These are phyloP conservation scores for Teratosphaeria viscida DNA, from an alignment of 2,329 filamentous ascomycete species.

Conservation along the genomic window DNA sequence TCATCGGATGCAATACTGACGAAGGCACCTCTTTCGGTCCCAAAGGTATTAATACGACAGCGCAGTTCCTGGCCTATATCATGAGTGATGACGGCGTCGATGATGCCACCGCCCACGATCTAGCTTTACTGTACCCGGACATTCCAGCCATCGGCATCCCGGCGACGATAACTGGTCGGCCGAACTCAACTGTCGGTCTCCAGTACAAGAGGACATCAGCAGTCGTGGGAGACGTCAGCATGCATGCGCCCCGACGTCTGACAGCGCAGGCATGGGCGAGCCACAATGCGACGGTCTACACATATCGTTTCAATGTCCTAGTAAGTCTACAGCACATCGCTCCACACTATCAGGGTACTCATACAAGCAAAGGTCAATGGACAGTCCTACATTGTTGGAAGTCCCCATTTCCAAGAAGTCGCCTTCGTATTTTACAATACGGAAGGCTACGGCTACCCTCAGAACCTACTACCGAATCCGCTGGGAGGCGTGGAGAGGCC, in stretches of 20 bases:
- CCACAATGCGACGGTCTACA: constrained; percentile 18
- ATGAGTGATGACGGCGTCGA: constrained; percentile 15
- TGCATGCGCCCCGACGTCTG: constrained; percentile 10
- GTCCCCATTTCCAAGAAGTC: constrained; percentile 40
- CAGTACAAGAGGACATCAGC: constrained; percentile 15
- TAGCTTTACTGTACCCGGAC: constrained; percentile 23
- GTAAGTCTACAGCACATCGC: constrained; percentile 6
- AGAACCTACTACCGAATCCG: constrained; percentile 19
- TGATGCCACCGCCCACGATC: constrained; percentile 24
- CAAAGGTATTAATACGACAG: constrained; percentile 15
- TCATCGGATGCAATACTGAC: constrained; percentile 19
- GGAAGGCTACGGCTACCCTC: constrained; percentile 32
- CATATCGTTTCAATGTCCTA: constrained; percentile 34
- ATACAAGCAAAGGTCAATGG: constrained; percentile 14
- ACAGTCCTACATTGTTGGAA: constrained; percentile 14
- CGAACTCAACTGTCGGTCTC: constrained; percentile 8
- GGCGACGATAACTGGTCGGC: constrained; percentile 26
- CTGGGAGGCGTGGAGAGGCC: constrained; percentile 16
- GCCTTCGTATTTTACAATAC: constrained; percentile 45
- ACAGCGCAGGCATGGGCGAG: constrained; percentile 13
- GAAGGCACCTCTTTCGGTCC: constrained; percentile 18
- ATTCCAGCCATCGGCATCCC: constrained; percentile 22
- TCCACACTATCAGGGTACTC: not conserved
- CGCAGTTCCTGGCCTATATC: constrained; percentile 12
- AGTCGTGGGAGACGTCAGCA: constrained; percentile 13